Base-by-base conservation (phyloP, 2,329 filamentous ascomycete species). In the Fusarium begoniae region DNA sequence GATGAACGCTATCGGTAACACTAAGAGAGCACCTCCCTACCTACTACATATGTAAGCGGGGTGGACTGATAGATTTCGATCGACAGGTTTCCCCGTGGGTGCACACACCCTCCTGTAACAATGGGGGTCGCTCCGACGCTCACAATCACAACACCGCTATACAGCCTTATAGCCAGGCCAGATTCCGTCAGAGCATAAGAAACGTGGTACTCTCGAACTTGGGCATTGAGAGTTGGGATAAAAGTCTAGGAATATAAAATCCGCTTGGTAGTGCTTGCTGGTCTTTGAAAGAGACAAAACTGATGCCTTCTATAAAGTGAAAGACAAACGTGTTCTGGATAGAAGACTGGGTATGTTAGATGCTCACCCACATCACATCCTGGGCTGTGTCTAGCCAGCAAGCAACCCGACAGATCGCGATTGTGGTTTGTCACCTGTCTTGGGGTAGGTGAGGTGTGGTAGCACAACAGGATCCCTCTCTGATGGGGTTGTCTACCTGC, bases 401-500 rank as follows among this genome's bases (percentile, higher is more conserved):
- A 54, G 63, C 58, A 64, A 66, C 38, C 66, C 61, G 69, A 70
- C 58, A 73, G 72, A 75, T 77, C 69, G 64, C 62, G 66, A 71
- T 69, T 70, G 57, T 62, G 60, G 55, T 50, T 40, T 50, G 44
- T 35, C 64, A 45, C 48, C 59, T 68, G 51, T 26, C n/a, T 44
- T 53, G 28, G 28, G 35, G 40, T 41, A 38, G 24, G 32, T 28
- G 53, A 38, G 53, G 70, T 73, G 70, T 70, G 70, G 70, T 58
- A 43, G 53, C 62, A 67, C 71, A 44, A 40, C 40, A 47, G 43
- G 43, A 53, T 59, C 37, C 50, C 55, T 59, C 24, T n/a, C 60
- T 58, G 40, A 54, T 51, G 50, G 28, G 30, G 43, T 30, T 41
- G 51, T 22, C 38, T 40, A 26, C 15, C 28, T 35, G 30, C 50